phyloP scores from a whole-genome alignment of 306 rosid genomes.

The Casuarina glauca region DNA sequence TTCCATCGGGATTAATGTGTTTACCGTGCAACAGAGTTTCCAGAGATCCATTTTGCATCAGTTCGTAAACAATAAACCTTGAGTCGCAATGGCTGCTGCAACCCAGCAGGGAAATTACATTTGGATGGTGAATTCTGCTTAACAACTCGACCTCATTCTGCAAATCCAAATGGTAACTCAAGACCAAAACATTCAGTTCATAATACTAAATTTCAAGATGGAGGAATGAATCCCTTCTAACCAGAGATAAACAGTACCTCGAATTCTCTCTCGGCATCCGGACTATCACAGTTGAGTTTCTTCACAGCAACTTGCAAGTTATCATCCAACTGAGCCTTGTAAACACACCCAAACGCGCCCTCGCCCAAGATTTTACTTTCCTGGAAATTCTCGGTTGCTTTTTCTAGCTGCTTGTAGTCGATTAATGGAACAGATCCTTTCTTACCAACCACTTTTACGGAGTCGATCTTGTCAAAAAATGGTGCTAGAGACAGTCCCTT shows the following conservation, averaged over 20 bases:
- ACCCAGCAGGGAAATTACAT: constrained; percentile 71
- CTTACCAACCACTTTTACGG: constrained; percentile 52
- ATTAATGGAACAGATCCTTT: constrained; percentile 62
- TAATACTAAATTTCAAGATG: background rate
- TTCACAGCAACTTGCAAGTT: constrained; percentile 74
- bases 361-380: constrained; percentile 76
- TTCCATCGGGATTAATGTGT: constrained; percentile 7
- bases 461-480: constrained; percentile 54
- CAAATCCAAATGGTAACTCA: constrained; percentile 36
- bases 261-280: constrained; percentile 69
- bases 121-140: constrained; percentile 75
- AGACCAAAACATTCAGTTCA: background rate
- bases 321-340: constrained; percentile 76
- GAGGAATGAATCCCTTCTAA: background rate
- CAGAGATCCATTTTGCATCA: constrained; percentile 90
- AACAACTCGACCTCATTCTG: constrained; percentile 88
- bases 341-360: constrained; percentile 96
- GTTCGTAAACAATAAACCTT: constrained; percentile 67
- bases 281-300: constrained; percentile 63
- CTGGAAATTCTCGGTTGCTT: constrained; percentile 55
- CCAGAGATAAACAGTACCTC: constrained; percentile 46
- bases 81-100: constrained; percentile 57
- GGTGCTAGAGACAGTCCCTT: constrained; percentile 54
- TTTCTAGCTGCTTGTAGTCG: constrained; percentile 72
- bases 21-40: constrained; percentile 87